Base-by-base conservation (phyloP, 23 red algal species). In the Gracilaria domingensis region DNA sequence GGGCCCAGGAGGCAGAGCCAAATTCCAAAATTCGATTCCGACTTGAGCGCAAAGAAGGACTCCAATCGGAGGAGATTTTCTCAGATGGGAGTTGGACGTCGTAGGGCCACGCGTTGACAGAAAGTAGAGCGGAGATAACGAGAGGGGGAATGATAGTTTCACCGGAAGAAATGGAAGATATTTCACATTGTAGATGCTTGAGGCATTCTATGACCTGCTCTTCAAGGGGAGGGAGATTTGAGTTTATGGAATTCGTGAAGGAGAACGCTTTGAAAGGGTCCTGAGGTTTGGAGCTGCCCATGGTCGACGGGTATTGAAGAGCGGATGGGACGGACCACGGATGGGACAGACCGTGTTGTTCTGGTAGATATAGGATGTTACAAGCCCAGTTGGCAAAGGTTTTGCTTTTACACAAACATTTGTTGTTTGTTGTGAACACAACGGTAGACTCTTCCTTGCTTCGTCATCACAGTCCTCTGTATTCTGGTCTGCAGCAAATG, bases 101-200 rank as follows among this genome's bases (percentile, higher is more conserved):
- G 14, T 16, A 55, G 72, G 40, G 72, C 72, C 72, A 77, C n/a
- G 72, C 72, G 9, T 49, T 49, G 33, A 77, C 72, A 77, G 38
- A 77, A 12, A 49, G 49, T 24, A 77, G 72, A 26, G 72, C 72
- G 49, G 72, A 77, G 34, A 25, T 49, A 17, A 77, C 72, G 14
- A 77, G 14, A 16, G 72, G n/a, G 23, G 72, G 72, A 26, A 77
- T 77, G 8, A 26, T 39, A 13, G 72, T 77, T n/a, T 39, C 17
- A 23, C 26, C 21, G 0, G 40, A 40, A 16, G 26, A 0, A 12
- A 77, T 77, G 14, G 40, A 26, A 23, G 72, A 34, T 77, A 77
- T 77, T 49, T 77, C 34, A 11, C 49, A 21, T 38, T 77, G 72
- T 16, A 77, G 40, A 26, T 77, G 39, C 14, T 39, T 26, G 29